phyloP scores from a whole-genome alignment of 805 yeast genomes.

The Tetrapisispora iriomotensis region DNA sequence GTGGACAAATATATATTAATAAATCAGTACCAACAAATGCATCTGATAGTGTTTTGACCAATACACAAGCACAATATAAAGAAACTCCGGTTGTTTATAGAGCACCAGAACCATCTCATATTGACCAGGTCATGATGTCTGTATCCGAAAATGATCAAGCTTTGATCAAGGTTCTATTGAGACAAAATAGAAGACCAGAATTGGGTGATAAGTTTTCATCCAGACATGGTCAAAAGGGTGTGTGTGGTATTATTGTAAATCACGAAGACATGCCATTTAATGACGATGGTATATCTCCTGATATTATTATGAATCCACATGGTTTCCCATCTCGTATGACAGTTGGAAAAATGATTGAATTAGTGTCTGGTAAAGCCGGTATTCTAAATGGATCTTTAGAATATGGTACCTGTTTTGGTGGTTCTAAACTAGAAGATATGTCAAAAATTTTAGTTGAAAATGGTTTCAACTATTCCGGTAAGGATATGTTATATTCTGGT shows the following conservation, averaged over 20 bases:
- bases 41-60: slow-evolving; percentile 39
- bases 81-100: slow-evolving; percentile 88
- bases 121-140: slow-evolving; percentile 96
- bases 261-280: slow-evolving; percentile 96
- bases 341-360: slow-evolving; percentile 95
- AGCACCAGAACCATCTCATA: slow-evolving; percentile 91
- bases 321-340: slow-evolving; percentile 99
- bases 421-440: slow-evolving; percentile 94
- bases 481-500: slow-evolving; percentile 95
- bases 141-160: slow-evolving; percentile 94
- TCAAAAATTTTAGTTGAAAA: slow-evolving; percentile 78
- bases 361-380: slow-evolving; percentile 96
- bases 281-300: slow-evolving; percentile 87
- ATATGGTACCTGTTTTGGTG: slow-evolving; percentile 98
- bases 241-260: slow-evolving; percentile 94
- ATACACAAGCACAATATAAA: slow-evolving; percentile 48
- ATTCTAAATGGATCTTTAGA: slow-evolving; percentile 84
- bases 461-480: slow-evolving; percentile 92
- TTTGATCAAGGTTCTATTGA: slow-evolving; percentile 75
- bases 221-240: slow-evolving; percentile 98
- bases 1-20: slow-evolving; percentile 90
- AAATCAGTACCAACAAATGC: slow-evolving; percentile 87
- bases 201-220: slow-evolving; percentile 95
- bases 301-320: slow-evolving; percentile 97
- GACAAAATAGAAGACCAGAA: slow-evolving; percentile 97